Evolutionary conservation across 352 stramenopile genomes (phyloP), one percentile per base, ranked within the genome.

Genomic region (Globisporangium polare): DNA sequence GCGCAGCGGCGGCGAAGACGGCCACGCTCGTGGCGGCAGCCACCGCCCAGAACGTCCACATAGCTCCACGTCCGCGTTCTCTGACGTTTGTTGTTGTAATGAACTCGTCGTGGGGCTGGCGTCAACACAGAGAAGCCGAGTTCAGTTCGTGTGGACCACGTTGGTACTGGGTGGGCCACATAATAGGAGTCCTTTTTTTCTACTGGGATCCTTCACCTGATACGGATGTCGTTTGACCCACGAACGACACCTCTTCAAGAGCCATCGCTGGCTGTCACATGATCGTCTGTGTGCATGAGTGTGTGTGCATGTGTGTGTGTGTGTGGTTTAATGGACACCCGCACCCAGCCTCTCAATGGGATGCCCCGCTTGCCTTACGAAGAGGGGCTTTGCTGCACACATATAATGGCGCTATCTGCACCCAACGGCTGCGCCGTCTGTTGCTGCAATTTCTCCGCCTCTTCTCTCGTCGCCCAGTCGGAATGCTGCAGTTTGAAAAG

Each of bases 11-110:
- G 5, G 41, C 47, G 7, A 71, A 65, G 5, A 71, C 56, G n/a
- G 37, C 37, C 10, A 72, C 70, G 29, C 5, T 7, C 0, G 5
- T 33, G 2, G 68, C 51, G 24, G 72, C 70, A 6, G 71, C 56
- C 17, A 71, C 43, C 29, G 71, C 60, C 15, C 45, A 66, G 6
- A 75, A 20, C 29, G 58, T 67, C 69, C 66, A 74, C 55, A 75
- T 66, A 39, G 62, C 54, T n/a, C 13, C 17, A 17, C 7, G 2
- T 18, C 31, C 24, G 12, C 50, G 12, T 39, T 50, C 20, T 31
- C 31, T n/a, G n/a, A n/a, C n/a, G n/a, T n/a, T n/a, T n/a, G n/a
- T n/a, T n/a, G n/a, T n/a, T 13, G 7, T 51, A 2, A 18, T 57
- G 20, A 24, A 15, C 2, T 55, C 3, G 27, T 55, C 13, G 31